Evolutionary conservation across 495 filamentous ascomycete genomes (phyloP), one percentile per base, ranked within the genome.

Genomic region (Penicillium angulare): DNA sequence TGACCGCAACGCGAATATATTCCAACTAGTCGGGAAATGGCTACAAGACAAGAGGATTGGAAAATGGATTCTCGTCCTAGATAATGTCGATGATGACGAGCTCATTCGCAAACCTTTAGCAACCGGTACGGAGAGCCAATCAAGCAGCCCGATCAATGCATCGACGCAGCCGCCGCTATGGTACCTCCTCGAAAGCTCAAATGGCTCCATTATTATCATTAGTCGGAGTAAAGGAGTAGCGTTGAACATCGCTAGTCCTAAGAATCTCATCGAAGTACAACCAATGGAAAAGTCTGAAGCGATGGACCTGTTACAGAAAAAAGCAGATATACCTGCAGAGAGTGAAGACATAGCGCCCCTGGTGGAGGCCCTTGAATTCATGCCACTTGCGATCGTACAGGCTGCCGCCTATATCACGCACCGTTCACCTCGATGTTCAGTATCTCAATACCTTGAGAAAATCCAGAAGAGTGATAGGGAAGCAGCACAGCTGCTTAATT

Each of bases 11-110:
- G 62, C 50, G 5, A 62, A 79, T 58, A 64, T 74, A 9, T 68
- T 75, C 32, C 13, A 65, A 49, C 66, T 72, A 3, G 66, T 77
- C 7, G 36, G 60, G 18, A 51, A 63, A 48, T 78, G 61, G 72
- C 54, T 78, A 15, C 40, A 35, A 16, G 36, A 47, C 15, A 8
- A 17, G 5, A 32, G 23, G 15, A 32, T 13, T 3, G 24, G 42
- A 13, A 52, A 47, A 10, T 52, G 50, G 50, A 13, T 52, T 16
- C 35, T 39, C 16, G 23, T 52, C 26, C 22, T 52, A 2, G 50
- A 52, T 41, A 45, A 44, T 41, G 22, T 47, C 0, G 50, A 52
- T 41, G 40, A 52, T 22, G 43, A 41, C 3, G 17, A 40, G 10
- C 27, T 52, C 3, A 71, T 72, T 27, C 52, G 23, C 34, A 15